Evolutionary conservation across 1,139 yeast genomes (phyloP), one percentile per base, ranked within the genome.

Genomic region (Keqinozyma sinolaborantium): DNA sequence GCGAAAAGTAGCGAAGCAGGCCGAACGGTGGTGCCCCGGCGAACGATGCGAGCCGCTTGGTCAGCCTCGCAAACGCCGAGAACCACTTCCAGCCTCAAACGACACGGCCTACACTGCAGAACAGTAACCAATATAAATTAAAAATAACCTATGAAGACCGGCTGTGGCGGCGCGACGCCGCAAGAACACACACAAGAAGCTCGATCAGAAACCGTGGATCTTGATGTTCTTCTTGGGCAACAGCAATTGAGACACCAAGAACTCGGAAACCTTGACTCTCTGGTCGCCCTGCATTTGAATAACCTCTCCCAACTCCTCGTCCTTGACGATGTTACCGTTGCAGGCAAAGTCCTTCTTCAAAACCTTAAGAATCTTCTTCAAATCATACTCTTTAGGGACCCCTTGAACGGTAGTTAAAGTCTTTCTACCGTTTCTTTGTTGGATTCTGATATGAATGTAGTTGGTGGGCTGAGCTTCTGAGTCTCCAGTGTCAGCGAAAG

Each of bases 401-500:
- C 98, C 98, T 72, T 92, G 97, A 41, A 92, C 97, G 26, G 98
- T 92, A 48, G 98, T 92, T 64, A 92, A 79, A 47, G 98, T 92
- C 72, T 92, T 92, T 73, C 98, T 90, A 64, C 98, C 98, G 75
- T 92, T 92, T 78, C 98, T 94, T 73, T 92, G 98, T 71, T 92
- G 98, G 62, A 94, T 90, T 78, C 98, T 95, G 62, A 92, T 88
- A 69, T 90, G 98, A 64, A 92, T 86, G 71, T 88, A 87, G 73
- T 86, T 88, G 42, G 95, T 82, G 57, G 95, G 84, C 71, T 90
- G 94, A 53, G 95, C 85, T 66, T 90, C 97, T 71, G 94, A 95
- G 79, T 92, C 97, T 76, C 97, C 97, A 69, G 97, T 90, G 69
- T 92, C 98, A 81, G 97, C 97, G 82, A 92, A 92, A 50, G 98